A percentile compares a stretch with the other conserved stretches of the same genome.
Evolutionary conservation across 2,329 filamentous ascomycete species (phyloP).

Genomic region (Arthrobotrys megalospora): DNA sequence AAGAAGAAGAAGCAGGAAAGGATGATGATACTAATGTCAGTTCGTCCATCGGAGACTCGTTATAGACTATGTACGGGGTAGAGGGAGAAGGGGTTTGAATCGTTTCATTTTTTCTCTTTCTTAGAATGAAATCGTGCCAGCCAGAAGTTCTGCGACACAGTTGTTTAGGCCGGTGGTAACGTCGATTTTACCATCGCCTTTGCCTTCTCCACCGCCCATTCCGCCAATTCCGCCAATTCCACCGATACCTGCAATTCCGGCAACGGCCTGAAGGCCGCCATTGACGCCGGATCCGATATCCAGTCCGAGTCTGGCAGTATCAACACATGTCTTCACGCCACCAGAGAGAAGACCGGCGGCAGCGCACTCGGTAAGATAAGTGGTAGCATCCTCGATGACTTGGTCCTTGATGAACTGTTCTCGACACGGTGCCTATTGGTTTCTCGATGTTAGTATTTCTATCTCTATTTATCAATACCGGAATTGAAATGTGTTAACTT

Average conservation of each 20-base stretch:
- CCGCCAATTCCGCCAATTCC: neutral
- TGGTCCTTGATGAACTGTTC: slow-evolving; percentile 54
- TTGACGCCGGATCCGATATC: slow-evolving; percentile 45
- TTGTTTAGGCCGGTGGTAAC: neutral
- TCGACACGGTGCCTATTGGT: slow-evolving; percentile 39
- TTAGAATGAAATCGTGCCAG: slow-evolving; percentile 14
- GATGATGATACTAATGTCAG: neutral
- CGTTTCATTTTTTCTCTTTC: neutral
- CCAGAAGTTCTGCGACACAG: neutral
- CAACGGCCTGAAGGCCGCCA: neutral
- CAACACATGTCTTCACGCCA: slow-evolving; percentile 44
- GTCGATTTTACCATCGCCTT: neutral
- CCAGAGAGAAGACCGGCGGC: slow-evolving; percentile 31
- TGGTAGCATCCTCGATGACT: slow-evolving; percentile 41
- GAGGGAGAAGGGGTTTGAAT: neutral
- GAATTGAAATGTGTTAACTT: slow-evolving; percentile 27
- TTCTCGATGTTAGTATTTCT: slow-evolving; percentile 22
- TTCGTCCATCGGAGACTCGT: slow-evolving; percentile 13
- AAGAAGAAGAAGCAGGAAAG: neutral
- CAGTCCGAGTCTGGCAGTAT: slow-evolving; percentile 22
- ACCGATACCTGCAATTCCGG: neutral
- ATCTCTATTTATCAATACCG: neutral
- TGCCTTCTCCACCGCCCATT: neutral
- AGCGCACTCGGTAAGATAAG: slow-evolving; percentile 40
- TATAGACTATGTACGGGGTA: slow-evolving; percentile 4